A percentile compares a stretch with the other conserved stretches of the same genome.
Conservation (phyloP, 352 stramenopile genomes). For the Phytophthora pluvialis region DNA sequence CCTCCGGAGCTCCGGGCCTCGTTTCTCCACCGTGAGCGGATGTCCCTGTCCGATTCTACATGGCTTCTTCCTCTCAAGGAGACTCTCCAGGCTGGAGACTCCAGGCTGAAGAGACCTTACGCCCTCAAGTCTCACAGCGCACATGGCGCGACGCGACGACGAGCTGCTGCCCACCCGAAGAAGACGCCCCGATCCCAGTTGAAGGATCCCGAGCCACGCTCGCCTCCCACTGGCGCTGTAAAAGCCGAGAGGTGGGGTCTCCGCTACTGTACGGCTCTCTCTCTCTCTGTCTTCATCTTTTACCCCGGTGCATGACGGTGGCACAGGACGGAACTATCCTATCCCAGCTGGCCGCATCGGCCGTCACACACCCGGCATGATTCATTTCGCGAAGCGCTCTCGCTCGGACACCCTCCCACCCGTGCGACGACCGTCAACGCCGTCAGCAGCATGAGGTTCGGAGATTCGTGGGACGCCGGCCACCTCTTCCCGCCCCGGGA, state of each 20-base stretch:
- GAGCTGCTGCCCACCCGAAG: neutral
- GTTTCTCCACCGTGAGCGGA: constrained; percentile 30
- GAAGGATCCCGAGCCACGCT: constrained; percentile 26
- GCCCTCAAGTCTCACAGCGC: constrained; percentile 12
- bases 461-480: constrained; percentile 42
- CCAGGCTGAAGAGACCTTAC: neutral
- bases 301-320: constrained; percentile 26
- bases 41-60: constrained; percentile 35
- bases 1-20: constrained; percentile 17
- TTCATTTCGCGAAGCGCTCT: constrained; percentile 36
- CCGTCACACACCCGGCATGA: neutral
- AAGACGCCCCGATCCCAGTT: constrained; percentile 28
- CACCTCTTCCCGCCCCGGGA: constrained; percentile 39
- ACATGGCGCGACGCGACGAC: constrained; percentile 20
- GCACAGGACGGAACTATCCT: constrained; percentile 24
- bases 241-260: constrained; percentile 11
- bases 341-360: neutral
- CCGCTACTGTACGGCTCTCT: neutral
- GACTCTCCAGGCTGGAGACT: too few relatives aligned
- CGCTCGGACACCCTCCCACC: neutral
- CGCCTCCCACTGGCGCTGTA: constrained; percentile 24
- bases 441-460: constrained; percentile 38
- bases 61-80: constrained; percentile 4
- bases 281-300: constrained; percentile 28
- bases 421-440: neutral